phyloP scores from a whole-genome alignment of 495 filamentous ascomycete species.

The Penicillium turbatum region DNA sequence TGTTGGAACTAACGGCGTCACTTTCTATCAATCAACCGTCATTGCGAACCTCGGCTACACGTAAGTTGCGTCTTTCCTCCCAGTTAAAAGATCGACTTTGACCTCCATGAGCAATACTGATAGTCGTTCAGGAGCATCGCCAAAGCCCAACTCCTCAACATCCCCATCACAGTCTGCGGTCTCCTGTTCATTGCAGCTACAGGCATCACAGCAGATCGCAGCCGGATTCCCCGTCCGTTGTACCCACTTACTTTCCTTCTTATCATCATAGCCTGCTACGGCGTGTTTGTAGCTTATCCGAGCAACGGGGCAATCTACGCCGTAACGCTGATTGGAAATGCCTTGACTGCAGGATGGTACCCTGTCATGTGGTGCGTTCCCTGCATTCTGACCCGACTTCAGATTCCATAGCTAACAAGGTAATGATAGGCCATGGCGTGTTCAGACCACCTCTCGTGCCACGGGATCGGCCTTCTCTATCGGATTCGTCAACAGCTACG shows the following conservation, averaged over 20 bases:
- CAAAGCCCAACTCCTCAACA: conserved; percentile 36
- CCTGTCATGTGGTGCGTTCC: conserved; percentile 33
- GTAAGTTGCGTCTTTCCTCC: conserved; percentile 14
- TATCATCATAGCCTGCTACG: conserved; percentile 39
- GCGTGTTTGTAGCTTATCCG: conserved; percentile 40
- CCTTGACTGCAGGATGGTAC: conserved; percentile 34
- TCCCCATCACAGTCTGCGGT: conserved; percentile 35
- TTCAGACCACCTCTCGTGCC: conserved; percentile 39
- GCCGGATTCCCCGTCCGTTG: conserved; percentile 36
- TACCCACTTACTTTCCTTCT: conserved; percentile 40
- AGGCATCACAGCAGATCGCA: conserved; percentile 39
- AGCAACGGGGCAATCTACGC: conserved; percentile 36
- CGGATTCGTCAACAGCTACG: conserved; percentile 40
- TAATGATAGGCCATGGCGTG: conserved; percentile 31
- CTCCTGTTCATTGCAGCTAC: conserved; percentile 34
- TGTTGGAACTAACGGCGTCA: conserved; percentile 40
- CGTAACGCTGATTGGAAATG: conserved; percentile 34
- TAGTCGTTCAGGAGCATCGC: conserved; percentile 28
- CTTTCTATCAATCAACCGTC: conserved; percentile 42
- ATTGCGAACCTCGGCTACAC: conserved; percentile 42
- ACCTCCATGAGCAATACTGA: not conserved
- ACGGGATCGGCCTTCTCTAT: conserved; percentile 44
- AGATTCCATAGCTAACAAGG: not conserved
- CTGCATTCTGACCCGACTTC: not conserved
- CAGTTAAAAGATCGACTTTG: not conserved